phyloP scores from a whole-genome alignment of 176 grass and related monocot genomes.

The Avena sativa region DNA sequence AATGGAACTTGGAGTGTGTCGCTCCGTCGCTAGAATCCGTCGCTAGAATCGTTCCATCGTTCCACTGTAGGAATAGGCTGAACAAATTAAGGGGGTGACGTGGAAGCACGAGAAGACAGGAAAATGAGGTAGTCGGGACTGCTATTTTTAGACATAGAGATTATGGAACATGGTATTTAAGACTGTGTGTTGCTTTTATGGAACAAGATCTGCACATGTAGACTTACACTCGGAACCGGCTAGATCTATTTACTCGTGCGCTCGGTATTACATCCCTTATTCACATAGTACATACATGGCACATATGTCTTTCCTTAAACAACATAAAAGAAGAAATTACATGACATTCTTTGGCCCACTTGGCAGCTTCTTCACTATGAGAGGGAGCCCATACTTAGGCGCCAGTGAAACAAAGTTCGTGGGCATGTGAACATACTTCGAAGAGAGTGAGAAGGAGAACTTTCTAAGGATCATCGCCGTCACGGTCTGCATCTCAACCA shows the following conservation, averaged over 20 bases:
- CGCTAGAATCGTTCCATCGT: too few relatives aligned
- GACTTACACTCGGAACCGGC: too few relatives aligned
- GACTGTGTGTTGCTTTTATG: too few relatives aligned
- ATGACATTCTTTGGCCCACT: not conserved
- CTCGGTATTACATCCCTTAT: not conserved
- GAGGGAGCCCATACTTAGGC: slow-evolving; percentile 49
- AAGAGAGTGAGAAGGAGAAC: slow-evolving; percentile 59
- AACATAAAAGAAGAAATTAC: not conserved
- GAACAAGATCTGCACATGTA: too few relatives aligned
- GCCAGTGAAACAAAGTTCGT: slow-evolving; percentile 27
- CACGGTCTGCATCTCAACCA: slow-evolving; percentile 49
- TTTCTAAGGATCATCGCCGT: slow-evolving; percentile 53
- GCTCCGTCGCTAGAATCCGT: too few relatives aligned
- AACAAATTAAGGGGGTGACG: too few relatives aligned
- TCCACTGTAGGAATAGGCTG: too few relatives aligned
- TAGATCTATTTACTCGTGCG: not conserved
- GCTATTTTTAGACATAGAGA: too few relatives aligned
- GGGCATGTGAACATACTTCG: slow-evolving; percentile 51
- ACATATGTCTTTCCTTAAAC: not conserved
- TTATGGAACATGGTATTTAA: too few relatives aligned
- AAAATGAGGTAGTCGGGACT: too few relatives aligned
- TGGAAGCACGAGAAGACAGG: too few relatives aligned
- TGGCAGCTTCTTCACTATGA: slow-evolving; percentile 42
- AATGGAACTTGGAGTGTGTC: too few relatives aligned
- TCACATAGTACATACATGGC: not conserved